Base-by-base conservation (phyloP, 495 filamentous ascomycete genomes). In the Penicillium nucicola region DNA sequence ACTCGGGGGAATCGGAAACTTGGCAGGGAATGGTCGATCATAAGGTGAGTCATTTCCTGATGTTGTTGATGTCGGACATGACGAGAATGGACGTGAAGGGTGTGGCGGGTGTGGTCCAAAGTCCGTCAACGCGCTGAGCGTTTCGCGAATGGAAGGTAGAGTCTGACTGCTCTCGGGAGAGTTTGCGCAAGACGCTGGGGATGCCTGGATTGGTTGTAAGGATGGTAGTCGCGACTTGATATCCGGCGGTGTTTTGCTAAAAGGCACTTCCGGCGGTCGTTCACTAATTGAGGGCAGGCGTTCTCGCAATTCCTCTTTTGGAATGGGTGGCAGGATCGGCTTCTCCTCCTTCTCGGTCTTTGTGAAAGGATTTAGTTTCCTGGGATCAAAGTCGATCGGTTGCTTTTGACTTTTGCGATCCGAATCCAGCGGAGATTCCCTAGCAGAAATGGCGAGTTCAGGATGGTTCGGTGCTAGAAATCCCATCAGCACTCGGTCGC, bases 401-500 rank as follows among this genome's bases (percentile, higher is more conserved):
- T 40, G 43, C 13, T 15, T 42, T 37, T 50, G 22, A 6, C 13
- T 35, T 19, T 43, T 32, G 20, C 43, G 49, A 41, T 54, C 52
- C 39, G 42, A 52, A 18, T 60, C 55, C 38, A 61, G 35, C 23
- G 64, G 55, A 35, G 33, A n/a, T 3, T 53, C 36, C 25, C 48
- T 38, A 40, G 63, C 67, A 53, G 57, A 42, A 23, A 57, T 47
- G 10, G 75, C 74, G 51, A 77, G 57, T 47, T 79, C 75, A 33
- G 74, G 77, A 52, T 64, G 63, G 52, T 71, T 68, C 48, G 70
- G 70, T 33, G 60, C 75, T 67, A 78, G 53, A 69, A 62, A 60
- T n/a, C 61, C 56, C 50, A 80, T 73, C 55, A 78, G 71, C 58
- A 77, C 74, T 48, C 67, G 64, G 60, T 78, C 72, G 55, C 69